These are phyloP conservation scores for Chlamydomonas reinhardtii DNA, from an alignment of 163 green algal genomes.

Conservation along the genomic window DNA sequence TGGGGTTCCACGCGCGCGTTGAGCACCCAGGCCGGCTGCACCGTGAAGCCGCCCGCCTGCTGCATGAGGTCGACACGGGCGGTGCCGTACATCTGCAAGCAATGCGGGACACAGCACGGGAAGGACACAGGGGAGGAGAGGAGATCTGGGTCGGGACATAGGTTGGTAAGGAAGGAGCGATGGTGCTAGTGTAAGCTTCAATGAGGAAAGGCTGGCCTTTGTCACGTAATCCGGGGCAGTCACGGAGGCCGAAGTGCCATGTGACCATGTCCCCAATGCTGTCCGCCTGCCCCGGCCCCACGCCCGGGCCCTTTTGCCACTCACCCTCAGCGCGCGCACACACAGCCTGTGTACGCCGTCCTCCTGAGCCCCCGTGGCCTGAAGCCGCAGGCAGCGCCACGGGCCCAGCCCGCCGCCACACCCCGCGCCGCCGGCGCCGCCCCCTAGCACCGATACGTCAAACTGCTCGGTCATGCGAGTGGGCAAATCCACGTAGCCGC, in stretches of 20 bases:
- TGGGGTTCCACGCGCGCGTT: constrained; percentile 4
- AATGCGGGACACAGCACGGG: background rate
- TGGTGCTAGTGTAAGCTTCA: too few relatives aligned
- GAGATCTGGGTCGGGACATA: background rate
- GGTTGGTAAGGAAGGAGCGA: too few relatives aligned
- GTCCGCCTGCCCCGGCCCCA: background rate
- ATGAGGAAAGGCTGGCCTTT: too few relatives aligned
- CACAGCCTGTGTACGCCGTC: constrained; percentile 58
- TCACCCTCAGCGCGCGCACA: constrained; percentile 48
- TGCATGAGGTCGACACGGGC: constrained; percentile 41
- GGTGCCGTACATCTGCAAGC: constrained; percentile 34
- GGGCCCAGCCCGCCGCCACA: background rate
- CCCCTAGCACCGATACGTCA: constrained; percentile 21
- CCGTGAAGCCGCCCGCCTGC: constrained; percentile 20
- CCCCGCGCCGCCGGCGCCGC: background rate
- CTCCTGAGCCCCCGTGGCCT: constrained; percentile 55
- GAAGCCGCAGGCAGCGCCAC: constrained; percentile 21
- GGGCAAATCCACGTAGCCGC: constrained; percentile 25
- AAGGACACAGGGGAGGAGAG: background rate
- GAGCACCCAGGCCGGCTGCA: constrained; percentile 16
- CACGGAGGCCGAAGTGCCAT: too few relatives aligned
- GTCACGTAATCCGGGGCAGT: too few relatives aligned
- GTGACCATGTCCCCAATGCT: too few relatives aligned
- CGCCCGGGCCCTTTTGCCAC: background rate
- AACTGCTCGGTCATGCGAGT: constrained; percentile 44